phyloP scores from a whole-genome alignment of 2,329 filamentous ascomycete genomes.

The Phyllosticta ampelicida region DNA sequence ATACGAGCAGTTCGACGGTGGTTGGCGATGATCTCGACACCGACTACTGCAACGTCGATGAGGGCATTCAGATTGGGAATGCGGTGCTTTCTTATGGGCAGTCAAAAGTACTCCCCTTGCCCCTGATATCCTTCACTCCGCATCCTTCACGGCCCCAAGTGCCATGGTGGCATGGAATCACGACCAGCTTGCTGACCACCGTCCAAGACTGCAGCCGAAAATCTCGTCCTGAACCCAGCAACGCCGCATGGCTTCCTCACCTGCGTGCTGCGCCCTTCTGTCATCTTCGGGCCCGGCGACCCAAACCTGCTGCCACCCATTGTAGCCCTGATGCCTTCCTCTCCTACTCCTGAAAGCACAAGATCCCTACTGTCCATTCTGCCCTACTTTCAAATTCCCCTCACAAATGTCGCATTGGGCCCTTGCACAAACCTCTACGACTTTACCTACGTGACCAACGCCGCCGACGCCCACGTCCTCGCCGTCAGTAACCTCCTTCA shows the following conservation, averaged over 20 bases:
- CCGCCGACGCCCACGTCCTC: constrained; percentile 71
- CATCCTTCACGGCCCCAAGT: not conserved
- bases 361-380: not conserved
- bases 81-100: constrained; percentile 73
- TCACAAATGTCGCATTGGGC: constrained; percentile 68
- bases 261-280: constrained; percentile 52
- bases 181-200: constrained; percentile 13
- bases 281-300: constrained; percentile 88
- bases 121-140: too few relatives aligned
- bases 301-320: constrained; percentile 63
- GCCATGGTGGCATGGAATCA: not conserved
- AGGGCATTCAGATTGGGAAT: constrained; percentile 63
- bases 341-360: not conserved
- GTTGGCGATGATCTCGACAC: constrained; percentile 64
- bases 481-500: constrained; percentile 60
- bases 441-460: constrained; percentile 59
- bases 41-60: constrained; percentile 76
- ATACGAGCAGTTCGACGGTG: constrained; percentile 82
- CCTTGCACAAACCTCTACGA: constrained; percentile 60
- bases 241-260: constrained; percentile 41
- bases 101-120: constrained; percentile 55
- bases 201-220: constrained; percentile 62
- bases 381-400: constrained; percentile 34
- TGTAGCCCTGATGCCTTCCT: constrained; percentile 55
- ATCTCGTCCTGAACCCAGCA: constrained; percentile 54